A percentile compares a stretch with the other conserved stretches of the same genome.
Conservation (phyloP, 257 asterid species). For the Haberlea rhodopensis region DNA sequence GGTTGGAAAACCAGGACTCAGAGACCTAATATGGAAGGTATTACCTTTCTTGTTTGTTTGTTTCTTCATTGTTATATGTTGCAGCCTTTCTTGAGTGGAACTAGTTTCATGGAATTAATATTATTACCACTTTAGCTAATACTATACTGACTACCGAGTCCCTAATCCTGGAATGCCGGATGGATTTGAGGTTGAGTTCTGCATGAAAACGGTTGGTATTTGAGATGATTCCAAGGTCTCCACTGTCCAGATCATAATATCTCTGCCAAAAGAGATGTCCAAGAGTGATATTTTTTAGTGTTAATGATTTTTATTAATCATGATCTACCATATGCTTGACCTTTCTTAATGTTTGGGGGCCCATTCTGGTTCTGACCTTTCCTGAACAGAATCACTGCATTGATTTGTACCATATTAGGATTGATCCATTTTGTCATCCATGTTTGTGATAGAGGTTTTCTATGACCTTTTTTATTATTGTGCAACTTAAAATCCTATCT, state of each 20-base stretch:
- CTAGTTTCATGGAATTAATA: constrained; percentile 8
- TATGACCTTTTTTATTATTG: constrained; percentile 4
- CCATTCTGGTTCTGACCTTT: constrained; percentile 6
- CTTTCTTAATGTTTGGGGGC: constrained; percentile 3
- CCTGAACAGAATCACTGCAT: constrained; percentile 20
- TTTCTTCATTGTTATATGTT: constrained; percentile 23
- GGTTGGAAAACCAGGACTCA: constrained; percentile 62
- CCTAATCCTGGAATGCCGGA: constrained; percentile 19
- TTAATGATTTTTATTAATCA: constrained; percentile 7
- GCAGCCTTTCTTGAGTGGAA: constrained; percentile 17
- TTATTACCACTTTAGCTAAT: constrained; percentile 2
- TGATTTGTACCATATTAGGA: constrained; percentile 11
- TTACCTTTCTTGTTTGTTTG: constrained; percentile 21
- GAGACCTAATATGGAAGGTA: constrained; percentile 97
- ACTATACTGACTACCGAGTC: no score
- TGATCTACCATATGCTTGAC: constrained; percentile 16
- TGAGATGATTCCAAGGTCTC: constrained; percentile 13
- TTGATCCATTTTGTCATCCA: constrained; percentile 14
- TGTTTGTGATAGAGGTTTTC: constrained; percentile 20
- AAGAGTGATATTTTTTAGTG: constrained; percentile 14
- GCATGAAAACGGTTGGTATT: constrained; percentile 10
- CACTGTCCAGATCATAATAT: constrained; percentile 1
- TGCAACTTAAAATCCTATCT: constrained; percentile 24
- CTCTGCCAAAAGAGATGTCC: constrained; percentile 6
- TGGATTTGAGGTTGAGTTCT: constrained; percentile 18